Conservation (phyloP, 768 basidiomycete species). For the Dacryopinax spathularia region DNA sequence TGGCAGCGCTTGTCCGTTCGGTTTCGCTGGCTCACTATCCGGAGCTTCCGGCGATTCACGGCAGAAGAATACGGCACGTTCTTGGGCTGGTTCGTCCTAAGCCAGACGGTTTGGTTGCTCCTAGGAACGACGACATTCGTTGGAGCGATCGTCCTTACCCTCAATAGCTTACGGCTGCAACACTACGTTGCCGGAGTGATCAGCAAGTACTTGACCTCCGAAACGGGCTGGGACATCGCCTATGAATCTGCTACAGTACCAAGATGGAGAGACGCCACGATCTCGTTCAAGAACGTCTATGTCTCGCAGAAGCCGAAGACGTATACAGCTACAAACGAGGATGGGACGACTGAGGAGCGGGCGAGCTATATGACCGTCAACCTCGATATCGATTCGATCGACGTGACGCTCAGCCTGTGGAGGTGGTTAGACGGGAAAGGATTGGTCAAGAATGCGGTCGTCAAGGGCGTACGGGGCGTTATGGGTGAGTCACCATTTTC, state of each 20-base stretch:
- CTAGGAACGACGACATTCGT: slow-evolving; percentile 97
- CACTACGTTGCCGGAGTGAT: slow-evolving; percentile 76
- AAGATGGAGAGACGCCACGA: slow-evolving; percentile 88
- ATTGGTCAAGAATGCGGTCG: slow-evolving; percentile 72
- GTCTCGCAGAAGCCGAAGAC: slow-evolving; percentile 45
- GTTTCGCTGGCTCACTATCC: slow-evolving; percentile 96
- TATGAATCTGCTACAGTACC: slow-evolving; percentile 98
- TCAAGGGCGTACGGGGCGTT: slow-evolving; percentile 88
- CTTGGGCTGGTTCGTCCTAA: slow-evolving; percentile 88
- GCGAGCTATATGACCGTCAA: slow-evolving; percentile 85
- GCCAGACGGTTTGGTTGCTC: slow-evolving; percentile 89
- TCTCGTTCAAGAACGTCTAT: slow-evolving; percentile 95
- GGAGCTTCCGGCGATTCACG: slow-evolving; percentile 87
- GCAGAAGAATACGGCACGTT: slow-evolving; percentile 96
- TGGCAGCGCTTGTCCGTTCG: slow-evolving; percentile 78
- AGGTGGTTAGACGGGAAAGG: slow-evolving; percentile 95
- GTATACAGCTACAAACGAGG: slow-evolving; percentile 10
- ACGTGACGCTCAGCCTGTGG: slow-evolving; percentile 81
- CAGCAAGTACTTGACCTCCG: slow-evolving; percentile 82
- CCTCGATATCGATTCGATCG: slow-evolving; percentile 83
- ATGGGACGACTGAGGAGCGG: slow-evolving; percentile 13
- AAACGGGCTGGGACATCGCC: slow-evolving; percentile 86
- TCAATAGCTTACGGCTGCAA: slow-evolving; percentile 77
- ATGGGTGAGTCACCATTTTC: slow-evolving; percentile 43
- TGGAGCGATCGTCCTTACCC: slow-evolving; percentile 76